A percentile compares a stretch with the other conserved stretches of the same genome.
These are phyloP conservation scores for Arthrobotrys sphaeroides DNA, from an alignment of 2,329 filamentous ascomycete species.

Conservation along the genomic window DNA sequence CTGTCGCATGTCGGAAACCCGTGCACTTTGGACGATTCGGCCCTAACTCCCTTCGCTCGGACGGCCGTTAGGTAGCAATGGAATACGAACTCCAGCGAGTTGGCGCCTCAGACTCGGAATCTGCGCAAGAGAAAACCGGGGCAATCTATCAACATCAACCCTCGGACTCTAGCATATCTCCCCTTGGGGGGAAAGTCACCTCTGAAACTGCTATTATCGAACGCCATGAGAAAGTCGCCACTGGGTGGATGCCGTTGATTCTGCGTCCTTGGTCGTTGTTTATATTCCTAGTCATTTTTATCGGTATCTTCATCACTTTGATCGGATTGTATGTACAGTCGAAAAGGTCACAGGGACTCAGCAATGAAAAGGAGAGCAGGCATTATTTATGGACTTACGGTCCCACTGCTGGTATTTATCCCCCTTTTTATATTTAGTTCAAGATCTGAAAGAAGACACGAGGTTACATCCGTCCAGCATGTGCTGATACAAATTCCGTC, in stretches of 20 bases:
- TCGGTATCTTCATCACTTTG: constrained; percentile 42
- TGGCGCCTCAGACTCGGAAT: background rate
- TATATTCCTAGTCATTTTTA: constrained; percentile 35
- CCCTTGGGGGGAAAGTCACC: constrained; percentile 7
- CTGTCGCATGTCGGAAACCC: background rate
- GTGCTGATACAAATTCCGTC: constrained; percentile 6
- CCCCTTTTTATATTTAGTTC: constrained; percentile 10
- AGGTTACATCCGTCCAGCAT: constrained; percentile 38
- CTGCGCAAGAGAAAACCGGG: constrained; percentile 19
- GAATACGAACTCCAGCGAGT: constrained; percentile 34
- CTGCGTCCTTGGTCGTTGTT: constrained; percentile 39
- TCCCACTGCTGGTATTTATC: constrained; percentile 42
- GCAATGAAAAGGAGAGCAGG: constrained; percentile 41
- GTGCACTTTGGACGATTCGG: background rate
- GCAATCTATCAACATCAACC: constrained; percentile 6
- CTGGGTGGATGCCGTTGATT: constrained; percentile 47
- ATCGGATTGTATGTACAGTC: constrained; percentile 49
- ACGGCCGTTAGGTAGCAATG: constrained; percentile 1
- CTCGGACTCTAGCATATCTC: constrained; percentile 23
- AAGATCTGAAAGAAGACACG: constrained; percentile 19
- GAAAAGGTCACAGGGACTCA: constrained; percentile 39
- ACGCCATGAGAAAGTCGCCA: constrained; percentile 24
- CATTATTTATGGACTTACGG: constrained; percentile 54
- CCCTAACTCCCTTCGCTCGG: background rate
- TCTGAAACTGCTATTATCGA: constrained; percentile 29